phyloP scores from a whole-genome alignment of 257 asterid genomes.

The Cinchona pubescens region DNA sequence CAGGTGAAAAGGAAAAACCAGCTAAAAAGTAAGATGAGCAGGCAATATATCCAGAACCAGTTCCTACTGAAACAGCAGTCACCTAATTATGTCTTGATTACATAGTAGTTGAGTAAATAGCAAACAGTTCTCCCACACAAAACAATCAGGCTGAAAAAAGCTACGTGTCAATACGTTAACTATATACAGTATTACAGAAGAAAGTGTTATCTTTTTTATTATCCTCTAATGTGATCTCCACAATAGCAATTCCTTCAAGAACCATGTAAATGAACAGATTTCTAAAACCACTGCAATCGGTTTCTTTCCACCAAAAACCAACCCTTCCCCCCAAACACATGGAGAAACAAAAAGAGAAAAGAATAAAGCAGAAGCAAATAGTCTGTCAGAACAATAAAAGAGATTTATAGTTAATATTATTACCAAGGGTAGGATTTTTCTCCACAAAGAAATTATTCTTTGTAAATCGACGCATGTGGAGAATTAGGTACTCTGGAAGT shows the following conservation, averaged over 20 bases:
- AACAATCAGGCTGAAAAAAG: neutral
- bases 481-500: slow-evolving; percentile 73
- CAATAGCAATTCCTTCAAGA: neutral
- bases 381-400: neutral
- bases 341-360: neutral
- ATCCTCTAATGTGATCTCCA: neutral
- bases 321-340: neutral
- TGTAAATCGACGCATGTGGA: slow-evolving; percentile 89
- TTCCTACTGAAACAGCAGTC: neutral
- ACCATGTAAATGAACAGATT: neutral
- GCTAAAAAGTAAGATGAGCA: neutral
- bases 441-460: slow-evolving; percentile 91
- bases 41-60: neutral
- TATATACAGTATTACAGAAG: neutral
- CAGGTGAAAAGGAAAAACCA: neutral
- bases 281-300: neutral
- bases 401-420: neutral
- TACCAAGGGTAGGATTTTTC: slow-evolving; percentile 97
- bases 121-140: neutral
- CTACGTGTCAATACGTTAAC: too few species aligned
- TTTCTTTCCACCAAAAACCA: neutral
- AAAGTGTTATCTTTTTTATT: neutral
- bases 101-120: neutral
- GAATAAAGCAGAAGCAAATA: neutral
- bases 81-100: neutral